Percentiles rank a stretch among this genome's conserved stretches.
phyloP scores from a whole-genome alignment of 2,329 filamentous ascomycete genomes.

The Cladophialophora carrionii region DNA sequence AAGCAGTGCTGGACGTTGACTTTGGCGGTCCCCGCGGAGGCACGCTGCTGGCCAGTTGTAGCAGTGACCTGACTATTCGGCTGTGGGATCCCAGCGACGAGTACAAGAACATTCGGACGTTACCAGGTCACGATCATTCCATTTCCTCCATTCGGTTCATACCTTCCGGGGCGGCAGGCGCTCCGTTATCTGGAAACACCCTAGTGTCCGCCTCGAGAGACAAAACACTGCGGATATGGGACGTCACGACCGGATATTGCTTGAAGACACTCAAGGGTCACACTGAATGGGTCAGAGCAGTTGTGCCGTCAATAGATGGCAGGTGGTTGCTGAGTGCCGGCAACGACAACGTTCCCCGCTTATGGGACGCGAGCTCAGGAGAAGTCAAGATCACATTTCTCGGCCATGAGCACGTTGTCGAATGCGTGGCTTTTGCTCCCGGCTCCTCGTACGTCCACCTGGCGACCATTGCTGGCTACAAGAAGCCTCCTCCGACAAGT shows the following conservation, averaged over 20 bases:
- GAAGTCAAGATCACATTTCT: slow-evolving; percentile 79
- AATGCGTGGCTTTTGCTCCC: slow-evolving; percentile 86
- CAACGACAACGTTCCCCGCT: slow-evolving; percentile 76
- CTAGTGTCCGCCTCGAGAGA: slow-evolving; percentile 86
- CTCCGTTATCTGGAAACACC: slow-evolving; percentile 78
- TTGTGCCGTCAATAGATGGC: slow-evolving; percentile 80
- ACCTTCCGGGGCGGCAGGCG: slow-evolving; percentile 76
- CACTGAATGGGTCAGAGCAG: slow-evolving; percentile 86
- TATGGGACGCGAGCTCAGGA: slow-evolving; percentile 80
- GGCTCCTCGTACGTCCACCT: slow-evolving; percentile 76
- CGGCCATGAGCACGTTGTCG: slow-evolving; percentile 82
- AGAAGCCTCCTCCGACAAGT: slow-evolving; percentile 73
- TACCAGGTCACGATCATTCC: slow-evolving; percentile 89
- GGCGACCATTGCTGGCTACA: slow-evolving; percentile 75
- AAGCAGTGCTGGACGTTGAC: slow-evolving; percentile 83
- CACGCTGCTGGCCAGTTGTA: slow-evolving; percentile 80
- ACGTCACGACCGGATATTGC: slow-evolving; percentile 89
- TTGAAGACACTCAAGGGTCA: slow-evolving; percentile 88
- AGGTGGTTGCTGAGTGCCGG: slow-evolving; percentile 80
- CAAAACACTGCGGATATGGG: slow-evolving; percentile 84
- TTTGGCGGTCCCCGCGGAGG: slow-evolving; percentile 83
- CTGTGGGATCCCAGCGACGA: slow-evolving; percentile 90
- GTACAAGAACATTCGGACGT: slow-evolving; percentile 91
- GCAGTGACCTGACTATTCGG: slow-evolving; percentile 89
- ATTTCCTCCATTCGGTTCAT: slow-evolving; percentile 88